Base-by-base conservation (phyloP, 768 basidiomycete genomes). In the Boletus bicolor region DNA sequence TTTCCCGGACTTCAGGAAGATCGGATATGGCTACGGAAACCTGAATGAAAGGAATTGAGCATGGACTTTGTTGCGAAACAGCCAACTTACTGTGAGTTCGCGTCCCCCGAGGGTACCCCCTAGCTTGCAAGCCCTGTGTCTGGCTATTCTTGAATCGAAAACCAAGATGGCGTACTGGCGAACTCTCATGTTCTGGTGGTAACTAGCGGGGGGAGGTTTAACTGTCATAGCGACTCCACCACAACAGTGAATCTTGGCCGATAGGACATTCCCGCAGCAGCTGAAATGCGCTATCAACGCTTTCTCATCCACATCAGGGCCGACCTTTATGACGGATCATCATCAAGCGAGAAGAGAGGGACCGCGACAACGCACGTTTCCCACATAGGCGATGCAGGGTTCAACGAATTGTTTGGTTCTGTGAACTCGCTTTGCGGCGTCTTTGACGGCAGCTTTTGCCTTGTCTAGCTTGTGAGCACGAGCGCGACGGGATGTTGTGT, bases 81-180 rank as follows among this genome's bases (percentile, higher is more conserved):
- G 32, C 35, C 34, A 5, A 71, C 77, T 52, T 64, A 83, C 84
- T 28, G 76, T 66, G 17, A 84, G 64, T 44, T 66, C 50, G 48
- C 64, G 68, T 10, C 75, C 79, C 8, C 69, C 64, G 32, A 86
- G 64, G 7, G 56, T 63, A 0, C 76, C 77, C 50, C 76, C 70
- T 26, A 79, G 61, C 11, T 58, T 54, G 48, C 84, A 64, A 12
- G 85, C 85, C 44, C 62, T 71, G 24, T 55, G 59, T 3, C 76
- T 77, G 36, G 75, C 75, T 6, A 51, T 44, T 32, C 70, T 58
- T 17, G 75, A 67, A 0, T 47, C 62, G 58, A 84, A 86, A 19
- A 75, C 67, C 6, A 86, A 59, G 6, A 76, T 75, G 21, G 82
- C 86, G 58, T 86, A 86, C 58, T 76, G 77, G 17, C 73, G 72